Conservation (phyloP, 2,329 filamentous ascomycete species). For the Fusarium armeniacum region DNA sequence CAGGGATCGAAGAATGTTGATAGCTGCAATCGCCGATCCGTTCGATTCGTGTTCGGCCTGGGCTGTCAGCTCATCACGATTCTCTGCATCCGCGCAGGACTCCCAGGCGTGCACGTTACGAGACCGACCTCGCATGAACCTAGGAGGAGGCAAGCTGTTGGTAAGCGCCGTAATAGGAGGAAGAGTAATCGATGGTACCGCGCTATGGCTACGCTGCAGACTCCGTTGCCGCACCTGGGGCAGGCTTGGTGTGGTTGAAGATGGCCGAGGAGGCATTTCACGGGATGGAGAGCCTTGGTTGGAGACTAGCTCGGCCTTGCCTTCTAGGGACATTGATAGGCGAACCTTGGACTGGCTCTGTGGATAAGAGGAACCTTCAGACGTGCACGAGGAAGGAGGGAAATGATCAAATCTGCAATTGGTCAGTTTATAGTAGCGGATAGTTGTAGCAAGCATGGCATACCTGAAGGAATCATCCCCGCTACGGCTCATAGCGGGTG, state of each 20-base stretch:
- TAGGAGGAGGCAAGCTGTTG: conserved; percentile 67
- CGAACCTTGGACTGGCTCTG: conserved; percentile 69
- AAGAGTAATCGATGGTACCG: conserved; percentile 70
- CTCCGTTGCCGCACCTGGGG: conserved; percentile 64
- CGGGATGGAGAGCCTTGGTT: conserved; percentile 75
- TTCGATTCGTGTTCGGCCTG: conserved; percentile 84
- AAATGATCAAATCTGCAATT: conserved; percentile 60
- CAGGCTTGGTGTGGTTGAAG: conserved; percentile 63
- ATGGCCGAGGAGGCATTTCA: conserved; percentile 63
- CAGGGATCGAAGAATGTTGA: conserved; percentile 82
- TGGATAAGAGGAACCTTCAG: conserved; percentile 58
- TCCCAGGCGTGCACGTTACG: conserved; percentile 93
- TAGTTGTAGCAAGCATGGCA: conserved; percentile 27
- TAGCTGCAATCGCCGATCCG: conserved; percentile 84
- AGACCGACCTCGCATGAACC: conserved; percentile 78
- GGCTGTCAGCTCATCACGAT: conserved; percentile 82
- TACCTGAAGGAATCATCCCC: conserved; percentile 64
- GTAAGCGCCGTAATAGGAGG: conserved; percentile 69
- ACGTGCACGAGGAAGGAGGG: conserved; percentile 59
- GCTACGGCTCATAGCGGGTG: conserved; percentile 57
- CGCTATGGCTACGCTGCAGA: conserved; percentile 79
- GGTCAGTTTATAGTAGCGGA: conserved; percentile 17
- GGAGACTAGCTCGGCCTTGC: conserved; percentile 87
- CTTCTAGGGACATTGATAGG: conserved; percentile 87
- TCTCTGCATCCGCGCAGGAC: conserved; percentile 86